These are phyloP conservation scores for Physcia stellaris DNA, from an alignment of 495 filamentous ascomycete species.

Conservation along the genomic window DNA sequence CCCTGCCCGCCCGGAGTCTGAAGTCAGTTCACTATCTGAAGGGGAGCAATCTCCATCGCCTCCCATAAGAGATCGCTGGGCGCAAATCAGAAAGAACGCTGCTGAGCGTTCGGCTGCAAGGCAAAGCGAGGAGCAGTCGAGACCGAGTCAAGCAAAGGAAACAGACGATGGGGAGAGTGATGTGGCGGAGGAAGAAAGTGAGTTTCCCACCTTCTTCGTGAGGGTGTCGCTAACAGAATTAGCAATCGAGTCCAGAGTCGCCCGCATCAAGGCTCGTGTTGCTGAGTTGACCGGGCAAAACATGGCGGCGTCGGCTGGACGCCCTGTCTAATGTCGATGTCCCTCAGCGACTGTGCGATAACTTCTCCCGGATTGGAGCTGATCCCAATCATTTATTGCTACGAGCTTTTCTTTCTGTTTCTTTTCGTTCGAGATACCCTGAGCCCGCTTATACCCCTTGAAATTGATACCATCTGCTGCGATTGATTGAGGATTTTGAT, in stretches of 20 bases:
- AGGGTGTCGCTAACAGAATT: conserved; percentile 7
- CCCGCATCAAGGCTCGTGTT: conserved; percentile 93
- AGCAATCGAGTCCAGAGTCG: conserved; percentile 93
- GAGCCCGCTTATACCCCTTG: no score
- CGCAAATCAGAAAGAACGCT: conserved; percentile 88
- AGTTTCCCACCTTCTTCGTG: conserved; percentile 24
- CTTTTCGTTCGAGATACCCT: no score
- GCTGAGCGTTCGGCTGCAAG: conserved; percentile 52
- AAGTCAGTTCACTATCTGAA: conserved; percentile 11
- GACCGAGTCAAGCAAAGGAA: conserved; percentile 19
- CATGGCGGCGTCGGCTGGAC: no score
- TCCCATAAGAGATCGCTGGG: conserved; percentile 71
- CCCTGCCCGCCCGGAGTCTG: conserved; percentile 6
- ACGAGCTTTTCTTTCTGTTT: no score
- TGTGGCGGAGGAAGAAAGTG: conserved; percentile 89
- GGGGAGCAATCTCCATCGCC: conserved; percentile 16
- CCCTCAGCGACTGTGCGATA: no score
- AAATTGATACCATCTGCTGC: no score
- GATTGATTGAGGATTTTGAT: no score
- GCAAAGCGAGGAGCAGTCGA: conserved; percentile 11
- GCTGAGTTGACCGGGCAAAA: conserved; percentile 83
- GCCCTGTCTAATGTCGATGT: no score
- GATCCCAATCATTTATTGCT: no score
- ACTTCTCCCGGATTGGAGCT: no score
- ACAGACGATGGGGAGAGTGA: conserved; percentile 39